Evolutionary conservation across 257 asterid genomes (phyloP).

Genomic region (Nicotiana tomentosiformis): DNA sequence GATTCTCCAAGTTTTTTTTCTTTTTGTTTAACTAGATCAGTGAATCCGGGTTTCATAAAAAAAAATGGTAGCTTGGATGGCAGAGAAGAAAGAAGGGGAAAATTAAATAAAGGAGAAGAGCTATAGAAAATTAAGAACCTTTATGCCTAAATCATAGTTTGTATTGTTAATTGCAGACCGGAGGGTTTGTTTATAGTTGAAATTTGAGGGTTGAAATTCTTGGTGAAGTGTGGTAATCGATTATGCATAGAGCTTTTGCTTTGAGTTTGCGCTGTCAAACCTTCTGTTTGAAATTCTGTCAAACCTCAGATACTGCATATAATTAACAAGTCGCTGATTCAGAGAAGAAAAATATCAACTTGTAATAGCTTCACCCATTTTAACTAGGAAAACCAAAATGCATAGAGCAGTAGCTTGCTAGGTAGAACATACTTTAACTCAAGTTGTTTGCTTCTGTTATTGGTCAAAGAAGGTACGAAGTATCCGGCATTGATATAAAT

Average conservation of each 20-base stretch:
- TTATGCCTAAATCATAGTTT: not conserved
- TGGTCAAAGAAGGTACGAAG: not conserved
- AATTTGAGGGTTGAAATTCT: not conserved
- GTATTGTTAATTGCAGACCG: not conserved
- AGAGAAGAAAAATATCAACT: not conserved
- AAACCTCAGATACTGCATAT: not conserved
- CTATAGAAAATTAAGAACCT: not conserved
- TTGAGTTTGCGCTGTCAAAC: not conserved
- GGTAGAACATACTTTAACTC: not conserved
- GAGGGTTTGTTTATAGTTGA: not conserved
- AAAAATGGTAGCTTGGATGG: not conserved
- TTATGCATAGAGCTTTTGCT: not conserved
- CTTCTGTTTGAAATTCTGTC: not conserved
- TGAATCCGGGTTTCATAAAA: not conserved
- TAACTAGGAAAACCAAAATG: not conserved
- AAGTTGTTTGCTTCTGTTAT: not conserved
- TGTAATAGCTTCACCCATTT: not conserved
- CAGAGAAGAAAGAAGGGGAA: not conserved
- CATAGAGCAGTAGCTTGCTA: not conserved
- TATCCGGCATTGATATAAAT: not conserved
- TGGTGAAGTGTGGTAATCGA: not conserved
- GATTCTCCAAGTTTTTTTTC: not conserved
- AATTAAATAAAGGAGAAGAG: not conserved
- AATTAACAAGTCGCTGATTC: not conserved
- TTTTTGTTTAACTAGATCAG: not conserved